phyloP scores from a whole-genome alignment of 805 yeast genomes.

The Isabelozyma heimii region DNA sequence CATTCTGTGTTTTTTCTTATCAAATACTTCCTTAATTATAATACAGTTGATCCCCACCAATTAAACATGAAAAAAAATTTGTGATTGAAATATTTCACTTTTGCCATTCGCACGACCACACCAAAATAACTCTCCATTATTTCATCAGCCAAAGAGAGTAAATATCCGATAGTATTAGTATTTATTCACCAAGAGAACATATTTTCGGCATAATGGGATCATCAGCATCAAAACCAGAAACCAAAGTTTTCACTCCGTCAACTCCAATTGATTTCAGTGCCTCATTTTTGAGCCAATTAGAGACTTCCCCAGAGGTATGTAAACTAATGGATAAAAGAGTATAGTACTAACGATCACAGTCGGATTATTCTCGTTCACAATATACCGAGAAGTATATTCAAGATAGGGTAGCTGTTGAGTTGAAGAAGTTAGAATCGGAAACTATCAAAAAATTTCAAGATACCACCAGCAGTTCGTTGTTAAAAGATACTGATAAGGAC shows the following conservation, averaged over 20 bases:
- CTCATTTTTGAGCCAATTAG: slow-evolving; percentile 61
- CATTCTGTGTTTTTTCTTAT: slow-evolving; percentile 21
- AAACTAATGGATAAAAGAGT: neutral
- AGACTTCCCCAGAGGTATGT: slow-evolving; percentile 53
- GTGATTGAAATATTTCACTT: neutral
- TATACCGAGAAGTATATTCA: slow-evolving; percentile 65
- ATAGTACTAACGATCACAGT: slow-evolving; percentile 18
- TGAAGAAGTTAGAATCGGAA: slow-evolving; percentile 52
- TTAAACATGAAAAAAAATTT: neutral
- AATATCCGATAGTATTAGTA: no score
- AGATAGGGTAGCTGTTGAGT: slow-evolving; percentile 58
- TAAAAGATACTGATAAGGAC: slow-evolving; percentile 24
- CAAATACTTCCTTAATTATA: neutral
- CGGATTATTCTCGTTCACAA: slow-evolving; percentile 71
- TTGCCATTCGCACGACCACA: neutral
- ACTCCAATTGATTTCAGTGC: slow-evolving; percentile 70
- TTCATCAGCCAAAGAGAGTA: neutral
- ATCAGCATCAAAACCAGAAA: slow-evolving; percentile 58
- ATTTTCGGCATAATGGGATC: slow-evolving; percentile 48
- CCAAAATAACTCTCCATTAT: neutral
- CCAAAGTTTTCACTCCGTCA: slow-evolving; percentile 63
- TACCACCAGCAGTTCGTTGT: slow-evolving; percentile 43
- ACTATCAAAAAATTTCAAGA: slow-evolving; percentile 51
- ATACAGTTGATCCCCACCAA: neutral
- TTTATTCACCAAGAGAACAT: neutral